Evolutionary conservation across 108 stramenopile species (phyloP), one percentile per base, ranked within the genome.

Genomic region (Fragilaria radians): DNA sequence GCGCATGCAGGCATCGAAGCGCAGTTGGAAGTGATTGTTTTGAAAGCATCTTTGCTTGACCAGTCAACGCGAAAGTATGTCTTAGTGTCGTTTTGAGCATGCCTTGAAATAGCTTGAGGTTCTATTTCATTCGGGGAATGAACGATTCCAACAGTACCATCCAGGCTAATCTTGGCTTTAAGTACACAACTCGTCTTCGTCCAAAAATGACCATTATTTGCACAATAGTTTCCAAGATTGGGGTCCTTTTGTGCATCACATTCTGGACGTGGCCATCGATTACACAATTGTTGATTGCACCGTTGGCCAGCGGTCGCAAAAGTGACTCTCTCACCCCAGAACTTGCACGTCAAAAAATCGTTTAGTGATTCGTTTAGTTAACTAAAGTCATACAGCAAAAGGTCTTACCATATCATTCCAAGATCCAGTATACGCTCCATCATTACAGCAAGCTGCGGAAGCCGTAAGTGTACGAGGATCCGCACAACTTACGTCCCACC

Each of bases 41-140:
- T 19, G 4, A 48, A 48, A 22, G 47, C 19, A 2, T 14, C 42
- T 7, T 48, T 23, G 23, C 4, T 23, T 22, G 2, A 2, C 47
- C 47, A 48, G 22, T 22, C 19, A 23, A 48, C 47, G 47, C 47
- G 47, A 23, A 48, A 48, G 47, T 48, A 48, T 3, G 47, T 48
- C 1, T 19, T 23, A 48, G 47, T 48, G 23, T 48, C 47, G 2
- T 22, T 22, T 1, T 23, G 22, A 48, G 23, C 47, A 48, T 23
- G 47, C 23, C 23, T 48, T 48, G 19, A 22, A 2, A 48, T 23
- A n/a, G n/a, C n/a, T n/a, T n/a, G n/a, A 22, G 47, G 47, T 23
- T 48, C 23, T 3, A 1, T 23, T 2, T 48, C 22, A 1, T 1
- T 48, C 2, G 47, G 47, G 4, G 23, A 1, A 48, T 48, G 47